Conservation (phyloP, 306 rosid genomes). For the Prunus kanzakura region DNA sequence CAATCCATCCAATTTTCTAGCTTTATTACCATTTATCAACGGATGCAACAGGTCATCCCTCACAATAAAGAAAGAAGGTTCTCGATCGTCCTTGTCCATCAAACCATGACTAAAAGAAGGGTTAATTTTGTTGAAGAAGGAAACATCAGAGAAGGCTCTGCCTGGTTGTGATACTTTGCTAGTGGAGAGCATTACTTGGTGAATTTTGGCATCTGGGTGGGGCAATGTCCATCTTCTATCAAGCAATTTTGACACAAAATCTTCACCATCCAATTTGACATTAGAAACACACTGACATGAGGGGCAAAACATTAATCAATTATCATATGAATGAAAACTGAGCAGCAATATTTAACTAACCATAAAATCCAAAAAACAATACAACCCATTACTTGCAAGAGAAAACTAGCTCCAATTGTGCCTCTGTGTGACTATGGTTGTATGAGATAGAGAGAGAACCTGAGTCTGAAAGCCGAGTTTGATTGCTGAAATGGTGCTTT, state of each 20-base stretch:
- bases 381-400: neutral
- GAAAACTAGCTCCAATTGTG: neutral
- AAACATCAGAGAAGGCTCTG: constrained; percentile 20
- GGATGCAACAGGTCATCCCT: constrained; percentile 98
- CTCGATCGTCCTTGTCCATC: constrained; percentile 24
- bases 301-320: neutral
- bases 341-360: neutral
- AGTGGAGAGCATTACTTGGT: constrained; percentile 37
- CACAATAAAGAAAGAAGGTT: constrained; percentile 46
- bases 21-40: constrained; percentile 81
- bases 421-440: neutral
- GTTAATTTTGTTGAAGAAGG: constrained; percentile 28
- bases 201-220: constrained; percentile 58
- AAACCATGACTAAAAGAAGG: constrained; percentile 34
- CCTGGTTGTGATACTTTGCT: constrained; percentile 8
- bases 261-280: constrained; percentile 37
- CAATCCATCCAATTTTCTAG: constrained; percentile 75
- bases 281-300: constrained; percentile 42
- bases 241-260: constrained; percentile 49
- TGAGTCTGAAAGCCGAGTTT: constrained; percentile 38
- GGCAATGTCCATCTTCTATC: constrained; percentile 72
- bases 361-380: neutral
- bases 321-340: neutral
- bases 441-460: neutral
- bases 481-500: constrained; percentile 26